phyloP scores from a whole-genome alignment of 108 stramenopile genomes.

The Cyclotella sp. region DNA sequence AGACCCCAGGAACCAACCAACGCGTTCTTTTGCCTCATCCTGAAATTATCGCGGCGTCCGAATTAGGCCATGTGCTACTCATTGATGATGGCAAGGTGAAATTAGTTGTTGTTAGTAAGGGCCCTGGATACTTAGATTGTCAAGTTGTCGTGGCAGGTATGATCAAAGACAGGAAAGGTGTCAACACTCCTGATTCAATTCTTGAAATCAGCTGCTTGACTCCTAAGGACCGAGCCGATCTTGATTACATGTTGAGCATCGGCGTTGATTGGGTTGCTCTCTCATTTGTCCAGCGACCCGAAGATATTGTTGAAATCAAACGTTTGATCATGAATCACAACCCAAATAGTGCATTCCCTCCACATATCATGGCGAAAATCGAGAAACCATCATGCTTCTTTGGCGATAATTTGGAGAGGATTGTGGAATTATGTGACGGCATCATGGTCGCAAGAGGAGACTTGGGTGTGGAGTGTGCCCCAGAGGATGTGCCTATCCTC shows the following conservation, averaged over 20 bases:
- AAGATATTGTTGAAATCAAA: constrained; percentile 90
- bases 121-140: constrained; percentile 86
- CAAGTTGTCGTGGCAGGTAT: constrained; percentile 87
- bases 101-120: constrained; percentile 80
- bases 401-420: constrained; percentile 74
- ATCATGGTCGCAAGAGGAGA: constrained; percentile 99
- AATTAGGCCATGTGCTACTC: constrained; percentile 89
- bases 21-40: constrained; percentile 94
- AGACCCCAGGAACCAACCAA: constrained; percentile 78
- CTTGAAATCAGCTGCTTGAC: constrained; percentile 93
- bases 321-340: constrained; percentile 72
- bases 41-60: constrained; percentile 90
- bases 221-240: constrained; percentile 90
- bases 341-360: constrained; percentile 66
- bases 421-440: constrained; percentile 90
- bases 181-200: constrained; percentile 94
- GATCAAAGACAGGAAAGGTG: constrained; percentile 92
- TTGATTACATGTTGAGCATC: constrained; percentile 87
- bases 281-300: constrained; percentile 92
- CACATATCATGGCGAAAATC: constrained; percentile 95
- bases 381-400: constrained; percentile 92
- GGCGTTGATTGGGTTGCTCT: constrained; percentile 97
- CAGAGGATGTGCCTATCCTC: constrained; percentile 93
- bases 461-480: constrained; percentile 92
- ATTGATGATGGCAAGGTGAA: constrained; percentile 97